Base-by-base conservation (phyloP, 1,284 basidiomycete species). In the Apiotrichum montevideense region DNA sequence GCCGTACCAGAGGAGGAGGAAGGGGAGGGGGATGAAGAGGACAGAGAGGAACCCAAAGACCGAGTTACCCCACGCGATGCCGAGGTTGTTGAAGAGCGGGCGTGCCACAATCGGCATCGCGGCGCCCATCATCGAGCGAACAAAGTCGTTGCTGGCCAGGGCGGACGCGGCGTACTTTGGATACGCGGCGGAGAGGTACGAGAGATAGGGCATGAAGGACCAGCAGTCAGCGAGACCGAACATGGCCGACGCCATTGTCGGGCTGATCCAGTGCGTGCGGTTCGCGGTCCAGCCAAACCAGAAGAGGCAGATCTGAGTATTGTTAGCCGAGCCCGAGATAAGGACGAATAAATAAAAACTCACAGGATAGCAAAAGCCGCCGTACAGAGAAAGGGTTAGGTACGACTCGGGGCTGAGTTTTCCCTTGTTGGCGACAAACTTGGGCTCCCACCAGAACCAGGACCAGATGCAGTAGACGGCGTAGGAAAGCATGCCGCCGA, bases 121-220 rank as follows among this genome's bases (percentile, higher is more conserved):
- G 2, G 72, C 73, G 46, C 71, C 73, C 57, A 76, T 72, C 46
- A 77, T 65, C 2, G 71, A 73, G 37, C 77, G 65, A 43, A 76
- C 64, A 63, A 79, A 76, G 54, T 77, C 76, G 62, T 79, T 78
- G 7, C 67, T 66, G 0, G 75, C 75, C 32, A 73, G 63, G 9
- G 65, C 71, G 14, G 61, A 71, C 11, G 65, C 70, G 40, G 85
- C 81, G 65, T 85, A 80, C 34, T 85, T 71, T 0, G 85, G 83
- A 70, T 86, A 87, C 0, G 83, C 74, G 63, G 86, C 85, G 35
- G 87, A 81, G 55, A 87, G 77, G 60, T 88, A 85, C 48, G 69
- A 70, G 41, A 75, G 65, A n/a, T 70, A 72, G 9, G 66, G 58
- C 66, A 69, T 61, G 40, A 58, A 57, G 40, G 43, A 54, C 54